Conservation (phyloP, 345 rosid genomes). For the Citrus sinensis region DVS_A1.0 CM039166.1:12179001-12179500, state of each 20-base stretch:
- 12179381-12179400: not conserved
- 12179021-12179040: constrained; percentile 70
- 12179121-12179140: constrained; percentile 92
- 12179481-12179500: not conserved
- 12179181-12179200: not conserved
- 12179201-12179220: not conserved
- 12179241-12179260: not conserved
- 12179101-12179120: constrained; percentile 81
- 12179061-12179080: constrained; percentile 88
- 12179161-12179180: constrained; percentile 53
- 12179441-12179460: not conserved
- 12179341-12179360: not conserved
- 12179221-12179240: not conserved
- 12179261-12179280: not conserved
- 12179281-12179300: not conserved
- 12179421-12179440: not conserved
- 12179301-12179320: not conserved
- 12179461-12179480: not conserved
- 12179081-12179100: constrained; percentile 77
- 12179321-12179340: not conserved
- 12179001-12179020: constrained; percentile 72
- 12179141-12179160: constrained; percentile 77
- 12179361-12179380: not conserved
- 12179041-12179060: constrained; percentile 73
- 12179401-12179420: not conserved